phyloP scores from a whole-genome alignment of 257 asterid species.

The Nicotiana undulata region DNA sequence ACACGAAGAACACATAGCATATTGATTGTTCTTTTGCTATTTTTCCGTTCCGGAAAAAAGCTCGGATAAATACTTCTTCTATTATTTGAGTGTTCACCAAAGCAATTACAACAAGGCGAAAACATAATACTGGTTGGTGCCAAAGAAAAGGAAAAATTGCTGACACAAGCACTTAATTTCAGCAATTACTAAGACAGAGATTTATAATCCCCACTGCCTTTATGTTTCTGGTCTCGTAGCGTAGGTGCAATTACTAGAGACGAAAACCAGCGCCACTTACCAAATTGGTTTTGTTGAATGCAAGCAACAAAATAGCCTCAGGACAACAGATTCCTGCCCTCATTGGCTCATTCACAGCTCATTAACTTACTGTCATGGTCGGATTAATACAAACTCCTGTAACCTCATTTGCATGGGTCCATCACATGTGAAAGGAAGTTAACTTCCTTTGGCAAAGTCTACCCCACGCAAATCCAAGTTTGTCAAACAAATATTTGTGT shows the following conservation, averaged over 20 bases:
- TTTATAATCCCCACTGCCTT: not conserved
- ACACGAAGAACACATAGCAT: not conserved
- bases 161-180: not conserved
- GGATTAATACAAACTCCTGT: too few relatives aligned
- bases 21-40: not conserved
- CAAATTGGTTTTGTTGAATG: not conserved
- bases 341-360: not conserved
- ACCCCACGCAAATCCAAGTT: too few relatives aligned
- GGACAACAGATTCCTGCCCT: not conserved
- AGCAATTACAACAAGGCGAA: not conserved
- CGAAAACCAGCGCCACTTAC: not conserved
- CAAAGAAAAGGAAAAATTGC: not conserved
- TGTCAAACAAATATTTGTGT: too few relatives aligned
- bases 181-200: not conserved
- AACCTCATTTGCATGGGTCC: slow-evolving; percentile 12
- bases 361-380: not conserved
- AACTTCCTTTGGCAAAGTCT: too few relatives aligned
- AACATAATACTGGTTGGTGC: not conserved
- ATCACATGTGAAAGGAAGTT: too few relatives aligned
- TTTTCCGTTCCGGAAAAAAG: not conserved
- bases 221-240: not conserved
- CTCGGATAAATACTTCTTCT: not conserved
- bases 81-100: not conserved
- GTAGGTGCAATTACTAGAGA: not conserved
- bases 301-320: not conserved